Evolutionary conservation across 768 basidiomycete genomes (phyloP).

Genomic region (Boletus sensibilis): DNA sequence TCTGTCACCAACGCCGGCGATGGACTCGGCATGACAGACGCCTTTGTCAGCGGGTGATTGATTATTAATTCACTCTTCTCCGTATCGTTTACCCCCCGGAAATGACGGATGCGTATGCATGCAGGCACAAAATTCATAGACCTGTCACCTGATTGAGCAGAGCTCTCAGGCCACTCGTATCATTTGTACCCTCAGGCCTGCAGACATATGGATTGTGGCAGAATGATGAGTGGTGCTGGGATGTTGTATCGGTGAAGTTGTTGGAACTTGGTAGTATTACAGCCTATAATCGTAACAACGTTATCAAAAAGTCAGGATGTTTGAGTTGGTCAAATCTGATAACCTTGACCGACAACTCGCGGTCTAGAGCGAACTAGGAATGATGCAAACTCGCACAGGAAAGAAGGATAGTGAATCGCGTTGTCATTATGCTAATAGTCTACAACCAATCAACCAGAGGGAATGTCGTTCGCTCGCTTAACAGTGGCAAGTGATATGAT

Average conservation of each 20-base stretch:
- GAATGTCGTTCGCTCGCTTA: conserved; percentile 1
- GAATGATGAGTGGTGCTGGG: neutral
- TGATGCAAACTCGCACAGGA: neutral
- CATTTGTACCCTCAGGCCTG: neutral
- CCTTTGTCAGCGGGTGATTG: neutral
- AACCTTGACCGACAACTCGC: too few species aligned
- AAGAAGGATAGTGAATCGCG: conserved; percentile 7
- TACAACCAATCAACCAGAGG: conserved; percentile 11
- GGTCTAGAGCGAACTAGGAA: neutral
- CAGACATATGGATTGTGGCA: neutral
- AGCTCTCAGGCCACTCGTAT: neutral
- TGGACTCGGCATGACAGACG: neutral
- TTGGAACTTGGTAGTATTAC: neutral
- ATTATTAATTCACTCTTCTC: neutral
- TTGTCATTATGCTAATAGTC: conserved; percentile 7
- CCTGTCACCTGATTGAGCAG: neutral
- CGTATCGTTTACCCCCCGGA: too few species aligned
- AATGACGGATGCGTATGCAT: neutral
- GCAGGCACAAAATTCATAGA: neutral
- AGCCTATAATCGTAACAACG: neutral
- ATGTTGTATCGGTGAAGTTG: neutral
- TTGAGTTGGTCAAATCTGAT: neutral
- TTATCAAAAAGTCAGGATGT: neutral
- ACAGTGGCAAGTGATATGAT: neutral
- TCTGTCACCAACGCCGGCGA: neutral